Evolutionary conservation across 495 filamentous ascomycete species (phyloP).

Genomic region (Penicillium desertorum): DNA sequence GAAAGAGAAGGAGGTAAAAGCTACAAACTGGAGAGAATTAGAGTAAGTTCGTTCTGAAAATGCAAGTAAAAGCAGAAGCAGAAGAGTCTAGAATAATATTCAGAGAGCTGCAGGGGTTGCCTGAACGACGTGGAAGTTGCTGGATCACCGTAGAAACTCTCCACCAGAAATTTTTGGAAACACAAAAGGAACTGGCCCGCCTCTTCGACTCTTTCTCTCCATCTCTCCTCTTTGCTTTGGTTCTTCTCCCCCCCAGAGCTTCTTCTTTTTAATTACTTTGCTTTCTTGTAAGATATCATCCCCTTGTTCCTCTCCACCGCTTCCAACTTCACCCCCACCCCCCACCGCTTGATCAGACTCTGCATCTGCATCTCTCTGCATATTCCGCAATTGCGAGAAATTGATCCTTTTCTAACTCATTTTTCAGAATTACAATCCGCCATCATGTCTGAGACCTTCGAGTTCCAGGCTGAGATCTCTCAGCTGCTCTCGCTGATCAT

Average conservation of each 20-base stretch:
- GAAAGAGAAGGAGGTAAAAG: not conserved
- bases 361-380: conserved; percentile 8
- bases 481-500: conserved; percentile 99
- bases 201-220: conserved; percentile 14
- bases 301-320: not conserved
- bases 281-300: conserved; percentile 15
- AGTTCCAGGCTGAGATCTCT: conserved; percentile 99
- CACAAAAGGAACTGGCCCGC: conserved; percentile 34
- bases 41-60: not conserved
- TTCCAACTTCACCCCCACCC: conserved; percentile 5
- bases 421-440: conserved; percentile 26
- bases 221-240: conserved; percentile 26
- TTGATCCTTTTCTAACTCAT: conserved; percentile 8
- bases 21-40: not conserved
- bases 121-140: conserved; percentile 44
- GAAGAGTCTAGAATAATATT: conserved; percentile 33
- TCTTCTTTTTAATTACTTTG: conserved; percentile 18
- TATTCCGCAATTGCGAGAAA: conserved; percentile 5
- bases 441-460: conserved; percentile 92
- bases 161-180: conserved; percentile 37
- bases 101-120: conserved; percentile 20
- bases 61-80: not conserved
- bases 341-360: conserved; percentile 9
- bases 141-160: conserved; percentile 49
- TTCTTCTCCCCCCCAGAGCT: conserved; percentile 23